Evolutionary conservation across 345 rosid species (phyloP).

Genomic region (Trapa incisa): DNA sequence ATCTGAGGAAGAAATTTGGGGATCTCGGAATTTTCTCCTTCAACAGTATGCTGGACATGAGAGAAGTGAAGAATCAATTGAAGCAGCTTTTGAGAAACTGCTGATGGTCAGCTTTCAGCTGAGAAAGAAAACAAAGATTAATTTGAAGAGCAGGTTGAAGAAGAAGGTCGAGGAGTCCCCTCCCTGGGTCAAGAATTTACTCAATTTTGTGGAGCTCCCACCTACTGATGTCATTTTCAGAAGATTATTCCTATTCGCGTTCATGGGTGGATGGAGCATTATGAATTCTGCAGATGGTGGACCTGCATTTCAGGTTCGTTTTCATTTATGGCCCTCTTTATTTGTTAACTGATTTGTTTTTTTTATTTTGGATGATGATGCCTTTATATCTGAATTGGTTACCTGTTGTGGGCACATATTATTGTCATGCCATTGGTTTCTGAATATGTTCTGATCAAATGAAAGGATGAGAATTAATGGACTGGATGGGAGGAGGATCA

Average conservation of each 20-base stretch:
- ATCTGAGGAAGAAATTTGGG: conserved; percentile 94
- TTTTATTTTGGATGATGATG: too few relatives aligned
- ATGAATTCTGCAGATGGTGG: conserved; percentile 96
- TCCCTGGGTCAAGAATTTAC: conserved; percentile 66
- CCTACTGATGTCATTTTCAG: conserved; percentile 68
- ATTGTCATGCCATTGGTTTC: too few relatives aligned
- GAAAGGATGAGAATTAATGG: too few relatives aligned
- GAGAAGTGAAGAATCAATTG: conserved; percentile 83
- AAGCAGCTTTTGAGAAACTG: conserved; percentile 92
- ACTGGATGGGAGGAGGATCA: too few relatives aligned
- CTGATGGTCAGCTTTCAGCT: conserved; percentile 61
- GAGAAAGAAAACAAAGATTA: conserved; percentile 81
- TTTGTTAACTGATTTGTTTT: neutral
- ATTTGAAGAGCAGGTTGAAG: conserved; percentile 69
- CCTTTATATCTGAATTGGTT: neutral
- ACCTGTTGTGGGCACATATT: neutral
- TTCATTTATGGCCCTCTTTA: neutral
- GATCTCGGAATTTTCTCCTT: conserved; percentile 84
- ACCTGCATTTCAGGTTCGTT: conserved; percentile 94
- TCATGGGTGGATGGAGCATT: conserved; percentile 99
- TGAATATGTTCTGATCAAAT: too few relatives aligned
- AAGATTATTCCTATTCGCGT: conserved; percentile 87
- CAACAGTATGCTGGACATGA: conserved; percentile 85
- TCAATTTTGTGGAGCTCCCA: conserved; percentile 78
- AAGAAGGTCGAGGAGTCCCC: conserved; percentile 96